Evolutionary conservation across 371 early-diverging fungal genomes (phyloP).

Genomic region (Lichtheimia hyalospora): DNA sequence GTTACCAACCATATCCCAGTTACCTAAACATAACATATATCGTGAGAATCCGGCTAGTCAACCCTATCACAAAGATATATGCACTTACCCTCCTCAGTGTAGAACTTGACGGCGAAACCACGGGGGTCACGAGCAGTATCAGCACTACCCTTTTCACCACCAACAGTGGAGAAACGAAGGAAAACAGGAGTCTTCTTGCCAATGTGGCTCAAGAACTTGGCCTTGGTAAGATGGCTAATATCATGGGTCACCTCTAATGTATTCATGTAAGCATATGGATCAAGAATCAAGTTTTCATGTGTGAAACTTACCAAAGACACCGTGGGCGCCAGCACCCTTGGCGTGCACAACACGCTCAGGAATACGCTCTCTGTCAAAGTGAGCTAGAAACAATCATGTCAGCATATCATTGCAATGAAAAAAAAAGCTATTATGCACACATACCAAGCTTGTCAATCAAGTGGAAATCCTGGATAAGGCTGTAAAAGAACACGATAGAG

Average conservation of each 20-base stretch:
- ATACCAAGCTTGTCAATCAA: conserved; percentile 71
- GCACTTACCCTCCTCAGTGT: conserved; percentile 65
- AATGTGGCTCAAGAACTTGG: conserved; percentile 71
- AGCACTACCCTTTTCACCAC: conserved; percentile 73
- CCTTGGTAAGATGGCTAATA: conserved; percentile 67
- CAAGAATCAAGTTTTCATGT: too few species aligned
- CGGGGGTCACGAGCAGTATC: conserved; percentile 81
- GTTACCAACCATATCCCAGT: conserved; percentile 79
- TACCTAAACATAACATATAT: conserved; percentile 48
- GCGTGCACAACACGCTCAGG: conserved; percentile 87
- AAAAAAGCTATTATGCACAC: neutral
- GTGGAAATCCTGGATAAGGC: conserved; percentile 69
- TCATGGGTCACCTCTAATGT: conserved; percentile 71
- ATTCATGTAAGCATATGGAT: neutral
- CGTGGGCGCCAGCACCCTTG: conserved; percentile 83
- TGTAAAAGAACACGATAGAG: neutral
- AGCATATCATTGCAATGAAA: neutral
- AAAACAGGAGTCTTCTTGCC: conserved; percentile 83
- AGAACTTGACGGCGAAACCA: conserved; percentile 79
- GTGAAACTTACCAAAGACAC: conserved; percentile 62
- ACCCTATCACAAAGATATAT: neutral
- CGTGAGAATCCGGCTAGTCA: neutral
- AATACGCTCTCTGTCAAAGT: conserved; percentile 84
- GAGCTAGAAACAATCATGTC: conserved; percentile 28
- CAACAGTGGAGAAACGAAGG: conserved; percentile 80